These are phyloP conservation scores for Daedaleopsis sinensis DNA, from an alignment of 768 basidiomycete species.

Conservation along the genomic window DNA sequence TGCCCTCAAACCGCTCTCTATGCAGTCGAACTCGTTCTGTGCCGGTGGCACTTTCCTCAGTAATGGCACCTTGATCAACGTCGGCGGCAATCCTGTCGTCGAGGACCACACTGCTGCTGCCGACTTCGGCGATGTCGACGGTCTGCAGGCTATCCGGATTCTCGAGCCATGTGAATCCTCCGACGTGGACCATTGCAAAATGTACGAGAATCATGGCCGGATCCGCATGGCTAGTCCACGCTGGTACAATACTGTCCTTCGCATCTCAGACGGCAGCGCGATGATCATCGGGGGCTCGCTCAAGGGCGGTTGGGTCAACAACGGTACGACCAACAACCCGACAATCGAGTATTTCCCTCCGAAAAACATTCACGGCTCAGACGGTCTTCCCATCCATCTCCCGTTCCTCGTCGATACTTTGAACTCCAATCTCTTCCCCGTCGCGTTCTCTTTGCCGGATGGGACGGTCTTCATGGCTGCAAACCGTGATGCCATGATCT, in stretches of 20 bases:
- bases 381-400: slow-evolving; percentile 66
- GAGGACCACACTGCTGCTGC: slow-evolving; percentile 62
- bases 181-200: slow-evolving; percentile 51
- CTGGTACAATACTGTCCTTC: slow-evolving; percentile 78
- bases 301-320: slow-evolving; percentile 88
- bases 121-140: slow-evolving; percentile 77
- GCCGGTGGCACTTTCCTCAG: slow-evolving; percentile 79
- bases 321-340: slow-evolving; percentile 78
- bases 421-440: slow-evolving; percentile 83
- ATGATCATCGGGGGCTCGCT: slow-evolving; percentile 84
- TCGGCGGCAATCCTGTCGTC: slow-evolving; percentile 83
- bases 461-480: slow-evolving; percentile 76
- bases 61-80: slow-evolving; percentile 78
- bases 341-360: slow-evolving; percentile 84
- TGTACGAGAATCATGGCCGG: slow-evolving; percentile 64
- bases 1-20: slow-evolving; percentile 57
- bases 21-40: slow-evolving; percentile 85
- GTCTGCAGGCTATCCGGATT: slow-evolving; percentile 72
- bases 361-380: slow-evolving; percentile 67
- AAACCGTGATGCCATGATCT: slow-evolving; percentile 78
- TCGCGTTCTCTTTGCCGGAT: slow-evolving; percentile 72
- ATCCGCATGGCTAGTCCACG: slow-evolving; percentile 77
- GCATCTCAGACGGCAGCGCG: slow-evolving; percentile 75
- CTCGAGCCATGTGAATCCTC: slow-evolving; percentile 65
- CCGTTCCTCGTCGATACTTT: slow-evolving; percentile 71